Evolutionary conservation across 371 early-diverging fungal species (phyloP).

Genomic region (Actinomortierella wolfii): DNA sequence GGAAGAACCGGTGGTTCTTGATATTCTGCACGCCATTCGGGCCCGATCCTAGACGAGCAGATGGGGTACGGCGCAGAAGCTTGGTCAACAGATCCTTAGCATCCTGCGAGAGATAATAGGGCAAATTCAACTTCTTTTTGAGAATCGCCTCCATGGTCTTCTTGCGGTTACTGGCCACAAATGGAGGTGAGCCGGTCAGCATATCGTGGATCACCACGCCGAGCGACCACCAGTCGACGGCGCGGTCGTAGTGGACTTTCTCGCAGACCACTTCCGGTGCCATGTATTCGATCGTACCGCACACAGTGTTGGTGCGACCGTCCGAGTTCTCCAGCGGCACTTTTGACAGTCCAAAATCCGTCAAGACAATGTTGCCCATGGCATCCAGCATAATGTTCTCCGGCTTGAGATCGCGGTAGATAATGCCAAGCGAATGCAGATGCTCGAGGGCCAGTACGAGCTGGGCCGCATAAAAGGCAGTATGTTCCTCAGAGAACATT

Average conservation of each 20-base stretch:
- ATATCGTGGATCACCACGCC: conserved; percentile 93
- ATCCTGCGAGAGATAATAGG: conserved; percentile 70
- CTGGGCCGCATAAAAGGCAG: conserved; percentile 88
- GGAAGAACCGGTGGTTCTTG: conserved; percentile 88
- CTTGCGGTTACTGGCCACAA: conserved; percentile 75
- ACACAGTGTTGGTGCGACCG: conserved; percentile 84
- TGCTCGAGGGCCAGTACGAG: conserved; percentile 86
- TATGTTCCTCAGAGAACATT: conserved; percentile 76
- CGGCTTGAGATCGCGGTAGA: conserved; percentile 88
- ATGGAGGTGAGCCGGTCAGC: conserved; percentile 80
- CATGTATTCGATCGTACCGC: conserved; percentile 92
- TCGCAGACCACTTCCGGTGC: conserved; percentile 81
- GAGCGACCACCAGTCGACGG: conserved; percentile 95
- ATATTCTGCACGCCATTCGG: conserved; percentile 78
- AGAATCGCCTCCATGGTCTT: conserved; percentile 82
- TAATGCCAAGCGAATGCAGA: conserved; percentile 85
- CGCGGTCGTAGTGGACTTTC: conserved; percentile 76
- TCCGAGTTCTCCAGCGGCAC: conserved; percentile 71
- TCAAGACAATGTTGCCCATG: conserved; percentile 85
- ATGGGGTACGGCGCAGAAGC: conserved; percentile 78
- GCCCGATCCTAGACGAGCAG: conserved; percentile 68
- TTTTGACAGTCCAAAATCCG: conserved; percentile 93
- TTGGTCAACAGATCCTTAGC: conserved; percentile 66
- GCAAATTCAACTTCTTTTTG: conserved; percentile 72
- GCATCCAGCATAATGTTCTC: conserved; percentile 86